Evolutionary conservation across 306 rosid genomes (phyloP).

Genomic region (Citrullus mucosospermus): DNA sequence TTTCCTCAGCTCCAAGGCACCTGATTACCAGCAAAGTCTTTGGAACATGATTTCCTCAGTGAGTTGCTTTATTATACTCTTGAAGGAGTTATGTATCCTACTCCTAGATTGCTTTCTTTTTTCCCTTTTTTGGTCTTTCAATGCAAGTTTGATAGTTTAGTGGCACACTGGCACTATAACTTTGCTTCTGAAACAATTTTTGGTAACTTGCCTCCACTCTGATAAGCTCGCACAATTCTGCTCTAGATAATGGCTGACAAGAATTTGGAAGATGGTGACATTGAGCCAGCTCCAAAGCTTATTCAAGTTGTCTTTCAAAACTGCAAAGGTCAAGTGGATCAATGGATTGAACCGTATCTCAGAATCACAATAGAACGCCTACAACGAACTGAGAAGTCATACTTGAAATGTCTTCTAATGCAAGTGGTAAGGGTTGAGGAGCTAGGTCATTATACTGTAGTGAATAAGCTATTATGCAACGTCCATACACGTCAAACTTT

Average conservation of each 20-base stretch:
- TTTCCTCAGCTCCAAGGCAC: slow-evolving; percentile 73
- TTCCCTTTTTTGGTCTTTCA: too few relatives aligned
- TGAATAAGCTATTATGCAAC: neutral
- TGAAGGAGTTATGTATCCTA: neutral
- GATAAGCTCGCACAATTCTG: neutral
- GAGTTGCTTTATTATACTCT: slow-evolving; percentile 24
- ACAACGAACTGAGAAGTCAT: slow-evolving; percentile 56
- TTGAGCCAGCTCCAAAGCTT: slow-evolving; percentile 94
- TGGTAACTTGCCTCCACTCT: neutral
- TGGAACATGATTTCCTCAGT: slow-evolving; percentile 91
- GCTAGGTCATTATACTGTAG: neutral
- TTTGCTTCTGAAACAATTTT: neutral
- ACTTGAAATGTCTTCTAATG: slow-evolving; percentile 76
- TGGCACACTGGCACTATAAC: neutral
- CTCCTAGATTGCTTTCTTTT: neutral
- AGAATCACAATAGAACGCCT: slow-evolving; percentile 66
- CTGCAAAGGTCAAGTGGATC: slow-evolving; percentile 90
- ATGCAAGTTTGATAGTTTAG: neutral
- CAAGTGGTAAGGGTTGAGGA: slow-evolving; percentile 60
- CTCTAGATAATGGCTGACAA: slow-evolving; percentile 64
- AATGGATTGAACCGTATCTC: slow-evolving; percentile 90
- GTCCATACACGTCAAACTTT: neutral
- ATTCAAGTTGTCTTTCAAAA: slow-evolving; percentile 89
- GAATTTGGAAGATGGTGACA: slow-evolving; percentile 84
- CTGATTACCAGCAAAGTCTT: slow-evolving; percentile 79